Evolutionary conservation across 176 grass and related monocot species (phyloP).

Genomic region (Aegilops umbellulata): DNA sequence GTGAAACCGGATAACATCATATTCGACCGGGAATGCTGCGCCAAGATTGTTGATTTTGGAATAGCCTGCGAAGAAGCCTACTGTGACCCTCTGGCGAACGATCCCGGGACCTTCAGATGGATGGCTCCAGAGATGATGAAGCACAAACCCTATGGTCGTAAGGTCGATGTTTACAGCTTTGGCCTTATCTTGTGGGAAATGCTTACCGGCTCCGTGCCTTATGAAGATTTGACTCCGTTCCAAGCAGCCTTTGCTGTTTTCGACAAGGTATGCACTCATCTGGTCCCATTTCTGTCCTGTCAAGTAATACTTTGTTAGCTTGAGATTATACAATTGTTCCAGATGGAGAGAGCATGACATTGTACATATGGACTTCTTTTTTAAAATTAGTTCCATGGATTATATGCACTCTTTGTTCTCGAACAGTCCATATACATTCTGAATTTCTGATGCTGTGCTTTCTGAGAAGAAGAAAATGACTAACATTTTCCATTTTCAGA

Average conservation of each 20-base stretch:
- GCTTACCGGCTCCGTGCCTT: conserved; percentile 70
- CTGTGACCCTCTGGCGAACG: conserved; percentile 55
- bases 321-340: too few relatives aligned
- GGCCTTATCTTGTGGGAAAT: conserved; percentile 96
- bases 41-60: conserved; percentile 96
- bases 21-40: conserved; percentile 48
- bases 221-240: conserved; percentile 77
- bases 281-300: background rate
- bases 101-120: conserved; percentile 91
- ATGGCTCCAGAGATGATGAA: conserved; percentile 98
- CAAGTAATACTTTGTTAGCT: too few relatives aligned
- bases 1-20: conserved; percentile 97
- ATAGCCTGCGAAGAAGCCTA: conserved; percentile 79
- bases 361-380: too few relatives aligned
- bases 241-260: conserved; percentile 95
- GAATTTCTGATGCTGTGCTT: too few relatives aligned
- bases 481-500: conserved; percentile 38
- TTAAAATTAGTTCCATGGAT: too few relatives aligned
- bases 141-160: conserved; percentile 63
- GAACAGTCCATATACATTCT: too few relatives aligned
- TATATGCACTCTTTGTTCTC: too few relatives aligned
- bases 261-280: conserved; percentile 66
- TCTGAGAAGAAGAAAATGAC: too few relatives aligned
- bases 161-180: conserved; percentile 98
- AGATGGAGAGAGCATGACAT: too few relatives aligned